A percentile compares a stretch with the other conserved stretches of the same genome.
These are phyloP conservation scores for Actinidia arguta DNA, from an alignment of 179 eudicot genomes.

Conservation along the genomic window DNA sequence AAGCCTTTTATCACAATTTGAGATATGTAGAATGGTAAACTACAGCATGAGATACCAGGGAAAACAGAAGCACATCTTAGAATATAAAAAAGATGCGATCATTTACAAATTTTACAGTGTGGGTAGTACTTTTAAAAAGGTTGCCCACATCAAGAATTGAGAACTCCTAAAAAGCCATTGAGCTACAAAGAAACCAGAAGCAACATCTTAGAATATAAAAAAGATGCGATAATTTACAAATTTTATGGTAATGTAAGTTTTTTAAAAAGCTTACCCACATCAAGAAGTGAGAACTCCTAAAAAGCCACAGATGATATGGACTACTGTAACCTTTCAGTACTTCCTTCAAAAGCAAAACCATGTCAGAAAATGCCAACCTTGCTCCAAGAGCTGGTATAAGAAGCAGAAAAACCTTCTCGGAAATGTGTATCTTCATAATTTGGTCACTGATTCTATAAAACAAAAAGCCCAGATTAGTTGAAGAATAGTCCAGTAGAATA, in stretches of 20 bases:
- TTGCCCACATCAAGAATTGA: constrained; percentile 68
- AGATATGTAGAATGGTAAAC: constrained; percentile 52
- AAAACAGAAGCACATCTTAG: background rate
- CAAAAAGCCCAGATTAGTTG: constrained; percentile 19
- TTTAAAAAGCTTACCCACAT: constrained; percentile 63
- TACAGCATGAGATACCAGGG: constrained; percentile 18
- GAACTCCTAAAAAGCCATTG: constrained; percentile 57
- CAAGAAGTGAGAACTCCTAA: constrained; percentile 44
- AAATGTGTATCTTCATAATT: too few species aligned
- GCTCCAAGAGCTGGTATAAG: too few species aligned
- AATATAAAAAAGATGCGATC: constrained; percentile 15
- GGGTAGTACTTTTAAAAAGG: constrained; percentile 7
- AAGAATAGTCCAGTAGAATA: too few species aligned
- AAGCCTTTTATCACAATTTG: constrained; percentile 41
- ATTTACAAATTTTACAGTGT: background rate
- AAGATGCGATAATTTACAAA: background rate
- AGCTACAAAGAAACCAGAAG: too few species aligned
- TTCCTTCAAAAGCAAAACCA: too few species aligned
- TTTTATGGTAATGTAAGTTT: background rate
- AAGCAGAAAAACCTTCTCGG: too few species aligned
- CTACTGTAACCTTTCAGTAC: too few species aligned
- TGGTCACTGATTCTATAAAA: too few species aligned
- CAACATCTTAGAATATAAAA: constrained; percentile 5
- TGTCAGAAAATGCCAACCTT: too few species aligned
- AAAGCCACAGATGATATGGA: too few species aligned